phyloP scores from a whole-genome alignment of 805 yeast genomes.

The Lachancea fermentati region DNA sequence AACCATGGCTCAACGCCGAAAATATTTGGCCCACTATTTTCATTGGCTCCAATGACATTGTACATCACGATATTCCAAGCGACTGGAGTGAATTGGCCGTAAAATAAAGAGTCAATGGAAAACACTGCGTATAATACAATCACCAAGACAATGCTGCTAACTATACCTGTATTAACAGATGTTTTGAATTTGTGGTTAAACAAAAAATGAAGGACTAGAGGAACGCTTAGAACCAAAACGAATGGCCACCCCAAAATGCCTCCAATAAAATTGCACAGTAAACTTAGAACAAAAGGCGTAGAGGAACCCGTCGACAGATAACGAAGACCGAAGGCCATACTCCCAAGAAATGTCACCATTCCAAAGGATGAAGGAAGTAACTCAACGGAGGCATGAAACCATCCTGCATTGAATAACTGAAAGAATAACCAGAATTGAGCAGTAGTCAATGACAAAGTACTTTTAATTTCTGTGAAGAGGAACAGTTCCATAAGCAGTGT shows the following conservation, averaged over 20 bases:
- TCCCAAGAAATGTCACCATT: constrained; percentile 39
- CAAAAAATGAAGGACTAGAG: constrained; percentile 44
- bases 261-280: constrained; percentile 43
- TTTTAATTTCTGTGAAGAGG: constrained; percentile 20
- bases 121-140: constrained; percentile 17
- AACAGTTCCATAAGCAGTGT: constrained; percentile 42
- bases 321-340: constrained; percentile 25
- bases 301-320: constrained; percentile 23
- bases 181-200: constrained; percentile 22
- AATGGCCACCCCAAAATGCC: constrained; percentile 93
- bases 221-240: constrained; percentile 56
- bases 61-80: constrained; percentile 79
- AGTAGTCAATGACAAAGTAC: constrained; percentile 24
- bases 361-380: constrained; percentile 79
- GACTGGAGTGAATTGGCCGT: constrained; percentile 56
- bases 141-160: constrained; percentile 19
- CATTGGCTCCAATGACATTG: constrained; percentile 66
- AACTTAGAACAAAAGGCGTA: constrained; percentile 21
- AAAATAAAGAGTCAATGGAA: constrained; percentile 55
- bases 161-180: constrained; percentile 26
- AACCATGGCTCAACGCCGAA: constrained; percentile 80
- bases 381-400: constrained; percentile 86
- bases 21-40: constrained; percentile 75
- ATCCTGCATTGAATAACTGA: constrained; percentile 64
- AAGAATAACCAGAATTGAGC: constrained; percentile 62